Conservation (phyloP, 257 asterid genomes). For the Rauvolfia tetraphylla region DNA sequence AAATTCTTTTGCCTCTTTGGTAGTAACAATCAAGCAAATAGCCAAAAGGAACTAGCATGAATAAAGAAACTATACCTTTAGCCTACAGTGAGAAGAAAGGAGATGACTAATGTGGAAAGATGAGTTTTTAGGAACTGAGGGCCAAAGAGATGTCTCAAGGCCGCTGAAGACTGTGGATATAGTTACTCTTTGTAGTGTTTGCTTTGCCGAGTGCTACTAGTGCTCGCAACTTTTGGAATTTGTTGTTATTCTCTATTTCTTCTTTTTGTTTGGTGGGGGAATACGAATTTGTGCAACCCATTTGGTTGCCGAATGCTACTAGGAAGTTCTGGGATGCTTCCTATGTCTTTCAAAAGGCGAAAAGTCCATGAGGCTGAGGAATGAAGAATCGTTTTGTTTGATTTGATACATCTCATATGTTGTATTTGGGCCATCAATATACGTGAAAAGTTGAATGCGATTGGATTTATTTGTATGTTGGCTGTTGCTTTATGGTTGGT, state of each 20-base stretch:
- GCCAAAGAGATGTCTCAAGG: slow-evolving; percentile 1
- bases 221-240: background rate
- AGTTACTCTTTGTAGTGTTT: too few species aligned
- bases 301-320: background rate
- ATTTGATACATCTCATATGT: slow-evolving; percentile 19
- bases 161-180: background rate
- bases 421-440: slow-evolving; percentile 11
- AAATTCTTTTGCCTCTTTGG: slow-evolving; percentile 1
- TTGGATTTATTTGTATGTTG: slow-evolving; percentile 14
- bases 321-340: slow-evolving; percentile 6
- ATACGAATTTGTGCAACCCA: background rate
- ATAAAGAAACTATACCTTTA: background rate
- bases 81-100: slow-evolving; percentile 3
- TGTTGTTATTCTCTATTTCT: slow-evolving; percentile 13
- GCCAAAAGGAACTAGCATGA: background rate
- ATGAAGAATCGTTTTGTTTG: slow-evolving; percentile 15
- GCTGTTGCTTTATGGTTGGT: slow-evolving; percentile 10
- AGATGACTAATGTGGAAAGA: slow-evolving; percentile 16
- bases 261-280: slow-evolving; percentile 1
- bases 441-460: slow-evolving; percentile 7
- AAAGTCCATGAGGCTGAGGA: background rate
- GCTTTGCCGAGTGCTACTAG: too few species aligned
- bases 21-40: slow-evolving; percentile 9
- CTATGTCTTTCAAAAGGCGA: slow-evolving; percentile 9
- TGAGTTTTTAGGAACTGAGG: slow-evolving; percentile 2